A percentile compares a stretch with the other conserved stretches of the same genome.
phyloP scores from a whole-genome alignment of 2,329 filamentous ascomycete species.

The Claviceps sp. region DNA sequence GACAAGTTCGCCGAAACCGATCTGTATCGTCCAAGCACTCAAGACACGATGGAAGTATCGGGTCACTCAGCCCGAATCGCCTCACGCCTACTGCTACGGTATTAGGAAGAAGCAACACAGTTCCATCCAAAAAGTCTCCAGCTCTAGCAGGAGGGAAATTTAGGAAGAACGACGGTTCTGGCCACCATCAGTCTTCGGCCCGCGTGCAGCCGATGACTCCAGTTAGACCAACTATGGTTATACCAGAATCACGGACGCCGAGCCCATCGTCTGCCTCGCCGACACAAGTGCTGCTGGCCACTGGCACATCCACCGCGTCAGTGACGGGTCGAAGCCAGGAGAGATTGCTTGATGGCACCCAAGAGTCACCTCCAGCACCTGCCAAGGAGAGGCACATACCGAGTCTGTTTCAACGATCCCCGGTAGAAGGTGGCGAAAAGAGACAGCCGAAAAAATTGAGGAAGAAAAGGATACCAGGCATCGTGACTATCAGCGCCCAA shows the following conservation, averaged over 20 bases:
- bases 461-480: conserved; percentile 69
- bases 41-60: conserved; percentile 57
- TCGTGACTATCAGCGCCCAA: conserved; percentile 73
- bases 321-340: conserved; percentile 34
- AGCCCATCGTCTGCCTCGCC: conserved; percentile 17
- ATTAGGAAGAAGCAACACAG: conserved; percentile 65
- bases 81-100: conserved; percentile 41
- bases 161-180: conserved; percentile 24
- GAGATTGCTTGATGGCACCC: conserved; percentile 29
- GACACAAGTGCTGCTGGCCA: conserved; percentile 14
- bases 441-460: conserved; percentile 80
- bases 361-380: conserved; percentile 40
- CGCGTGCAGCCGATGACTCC: conserved; percentile 26
- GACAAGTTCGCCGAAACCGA: conserved; percentile 70
- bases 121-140: conserved; percentile 82
- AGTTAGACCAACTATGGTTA: conserved; percentile 14
- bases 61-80: conserved; percentile 50
- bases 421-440: conserved; percentile 44
- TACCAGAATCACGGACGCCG: conserved; percentile 7
- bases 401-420: conserved; percentile 57
- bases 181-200: conserved; percentile 18
- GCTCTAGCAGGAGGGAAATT: conserved; percentile 56
- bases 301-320: conserved; percentile 16
- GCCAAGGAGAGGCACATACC: conserved; percentile 55
- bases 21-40: conserved; percentile 88